Conservation (phyloP, 1,139 yeast species). For the Eremothecium coryli region DNA sequence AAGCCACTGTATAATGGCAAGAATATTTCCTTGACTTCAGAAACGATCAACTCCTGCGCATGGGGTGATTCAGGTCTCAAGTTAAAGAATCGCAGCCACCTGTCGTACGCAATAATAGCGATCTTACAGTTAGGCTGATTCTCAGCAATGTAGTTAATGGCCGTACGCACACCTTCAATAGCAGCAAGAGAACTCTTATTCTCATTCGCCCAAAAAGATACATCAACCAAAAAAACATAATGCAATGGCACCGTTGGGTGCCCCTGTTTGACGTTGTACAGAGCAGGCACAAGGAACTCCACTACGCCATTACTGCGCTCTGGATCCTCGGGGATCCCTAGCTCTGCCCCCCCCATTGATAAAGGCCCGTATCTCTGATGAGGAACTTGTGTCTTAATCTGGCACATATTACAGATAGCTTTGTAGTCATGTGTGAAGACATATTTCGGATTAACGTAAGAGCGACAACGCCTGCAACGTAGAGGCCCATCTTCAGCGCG, state of each 20-base stretch:
- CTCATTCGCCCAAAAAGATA: conserved; percentile 54
- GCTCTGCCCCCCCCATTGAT: conserved; percentile 49
- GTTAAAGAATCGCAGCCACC: conserved; percentile 65
- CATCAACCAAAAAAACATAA: conserved; percentile 72
- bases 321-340: conserved; percentile 58
- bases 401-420: conserved; percentile 83
- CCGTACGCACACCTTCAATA: conserved; percentile 62
- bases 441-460: conserved; percentile 82
- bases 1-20: conserved; percentile 73
- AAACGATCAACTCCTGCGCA: conserved; percentile 56
- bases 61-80: conserved; percentile 46
- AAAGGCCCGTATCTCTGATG: conserved; percentile 56
- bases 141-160: conserved; percentile 28
- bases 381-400: conserved; percentile 65
- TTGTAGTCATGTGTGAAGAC: conserved; percentile 52
- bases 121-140: conserved; percentile 39
- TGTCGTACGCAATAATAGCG: conserved; percentile 72
- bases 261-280: conserved; percentile 48
- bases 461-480: conserved; percentile 83
- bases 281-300: conserved; percentile 70
- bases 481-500: conserved; percentile 48
- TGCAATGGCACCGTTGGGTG: conserved; percentile 43
- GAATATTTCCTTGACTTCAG: conserved; percentile 73
- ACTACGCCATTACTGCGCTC: conserved; percentile 79
- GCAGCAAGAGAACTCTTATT: conserved; percentile 48